Evolutionary conservation across 108 stramenopile genomes (phyloP).

Genomic region (Nitzschia sp.): DNA sequence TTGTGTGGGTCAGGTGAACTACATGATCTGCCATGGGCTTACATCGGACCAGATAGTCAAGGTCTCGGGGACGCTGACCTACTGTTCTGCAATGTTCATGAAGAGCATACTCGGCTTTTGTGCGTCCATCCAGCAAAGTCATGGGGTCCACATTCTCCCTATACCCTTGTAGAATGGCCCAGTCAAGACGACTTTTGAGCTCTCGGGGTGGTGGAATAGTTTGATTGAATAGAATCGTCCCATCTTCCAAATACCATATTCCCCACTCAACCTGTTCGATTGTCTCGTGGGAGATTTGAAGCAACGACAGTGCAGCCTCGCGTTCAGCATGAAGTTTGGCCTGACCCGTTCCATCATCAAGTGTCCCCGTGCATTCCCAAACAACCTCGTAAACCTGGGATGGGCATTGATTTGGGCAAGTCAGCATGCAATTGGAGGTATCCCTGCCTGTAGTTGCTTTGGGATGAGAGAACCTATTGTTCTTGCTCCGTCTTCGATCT

Average conservation of each 20-base stretch:
- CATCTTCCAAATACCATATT: constrained; percentile 52
- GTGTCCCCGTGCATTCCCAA: constrained; percentile 83
- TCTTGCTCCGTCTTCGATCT: background rate
- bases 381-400: constrained; percentile 42
- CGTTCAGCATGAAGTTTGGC: constrained; percentile 82
- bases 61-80: constrained; percentile 22
- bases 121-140: constrained; percentile 27
- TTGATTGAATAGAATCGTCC: constrained; percentile 55
- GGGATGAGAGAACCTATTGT: no score
- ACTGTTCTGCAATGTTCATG: constrained; percentile 64
- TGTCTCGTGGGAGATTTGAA: constrained; percentile 37
- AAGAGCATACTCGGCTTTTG: constrained; percentile 63
- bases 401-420: constrained; percentile 47
- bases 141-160: background rate
- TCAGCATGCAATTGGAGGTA: background rate
- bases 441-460: no score
- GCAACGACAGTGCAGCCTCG: constrained; percentile 64
- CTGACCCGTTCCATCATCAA: constrained; percentile 86
- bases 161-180: background rate
- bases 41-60: constrained; percentile 70
- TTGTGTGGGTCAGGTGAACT: constrained; percentile 61
- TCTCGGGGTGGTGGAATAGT: constrained; percentile 48
- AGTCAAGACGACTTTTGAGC: constrained; percentile 39
- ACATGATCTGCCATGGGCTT: constrained; percentile 63
- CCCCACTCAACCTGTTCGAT: constrained; percentile 59